phyloP scores from a whole-genome alignment of 2,329 filamentous ascomycete species.

The Aphanocladium album region DNA sequence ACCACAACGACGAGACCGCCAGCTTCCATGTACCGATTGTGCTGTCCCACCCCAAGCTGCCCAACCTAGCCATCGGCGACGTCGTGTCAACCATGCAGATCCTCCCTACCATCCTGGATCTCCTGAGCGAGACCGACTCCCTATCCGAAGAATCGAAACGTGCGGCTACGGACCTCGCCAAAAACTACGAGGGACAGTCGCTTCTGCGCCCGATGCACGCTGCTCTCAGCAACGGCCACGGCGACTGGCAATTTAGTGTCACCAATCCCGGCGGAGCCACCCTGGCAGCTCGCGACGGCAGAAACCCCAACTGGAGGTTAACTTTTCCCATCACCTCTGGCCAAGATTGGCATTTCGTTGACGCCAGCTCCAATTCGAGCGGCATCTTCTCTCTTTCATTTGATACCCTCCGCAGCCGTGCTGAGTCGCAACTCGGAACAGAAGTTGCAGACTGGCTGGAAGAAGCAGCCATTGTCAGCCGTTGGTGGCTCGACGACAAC shows the following conservation, averaged over 20 bases:
- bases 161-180: conserved; percentile 24
- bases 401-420: conserved; percentile 5
- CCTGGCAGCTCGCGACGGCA: conserved; percentile 19
- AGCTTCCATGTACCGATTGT: conserved; percentile 29
- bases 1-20: conserved; percentile 29
- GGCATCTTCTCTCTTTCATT: conserved; percentile 10
- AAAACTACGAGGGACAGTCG: conserved; percentile 32
- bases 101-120: conserved; percentile 30
- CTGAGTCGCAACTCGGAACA: neutral
- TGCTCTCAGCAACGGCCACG: conserved; percentile 19
- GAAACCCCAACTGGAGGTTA: conserved; percentile 19
- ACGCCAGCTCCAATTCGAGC: conserved; percentile 2
- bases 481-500: conserved; percentile 34
- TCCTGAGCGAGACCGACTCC: conserved; percentile 29
- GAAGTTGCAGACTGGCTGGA: conserved; percentile 17
- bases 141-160: conserved; percentile 22
- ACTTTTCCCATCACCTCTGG: conserved; percentile 22
- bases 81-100: conserved; percentile 30
- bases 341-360: conserved; percentile 12
- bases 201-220: conserved; percentile 25
- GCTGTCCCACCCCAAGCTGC: conserved; percentile 30
- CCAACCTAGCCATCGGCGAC: conserved; percentile 24
- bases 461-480: conserved; percentile 27
- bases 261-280: conserved; percentile 24
- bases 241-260: conserved; percentile 23